These are phyloP conservation scores for Phoenix roebelenii DNA, from an alignment of 176 grass and related monocot species.

Conservation along the genomic window DNA sequence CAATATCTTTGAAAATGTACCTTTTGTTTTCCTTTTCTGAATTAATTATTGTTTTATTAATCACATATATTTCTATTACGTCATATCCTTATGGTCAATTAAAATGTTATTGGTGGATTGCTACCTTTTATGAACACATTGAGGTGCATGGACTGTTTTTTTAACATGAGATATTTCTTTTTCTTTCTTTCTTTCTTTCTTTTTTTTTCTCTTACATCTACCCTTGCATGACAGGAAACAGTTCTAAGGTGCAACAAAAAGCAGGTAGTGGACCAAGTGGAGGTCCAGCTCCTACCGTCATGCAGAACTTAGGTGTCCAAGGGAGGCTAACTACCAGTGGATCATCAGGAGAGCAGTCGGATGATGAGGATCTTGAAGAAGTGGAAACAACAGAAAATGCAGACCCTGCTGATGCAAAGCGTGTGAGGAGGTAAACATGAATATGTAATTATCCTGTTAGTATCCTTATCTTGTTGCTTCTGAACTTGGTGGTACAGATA, in stretches of 20 bases:
- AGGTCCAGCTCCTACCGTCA: conserved; percentile 22
- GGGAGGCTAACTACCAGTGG: conserved; percentile 39
- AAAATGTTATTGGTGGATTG: no score
- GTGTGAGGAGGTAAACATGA: conserved; percentile 47
- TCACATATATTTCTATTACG: no score
- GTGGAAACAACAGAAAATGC: conserved; percentile 38
- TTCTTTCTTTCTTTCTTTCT: conserved; percentile 5
- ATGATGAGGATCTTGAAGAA: conserved; percentile 60
- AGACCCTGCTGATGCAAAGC: conserved; percentile 35
- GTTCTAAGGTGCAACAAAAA: conserved; percentile 20
- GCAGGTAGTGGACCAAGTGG: conserved; percentile 10
- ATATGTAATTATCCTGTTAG: no score
- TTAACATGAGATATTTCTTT: neutral
- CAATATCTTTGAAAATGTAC: no score
- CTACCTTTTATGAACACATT: no score
- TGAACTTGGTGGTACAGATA: no score
- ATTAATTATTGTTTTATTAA: no score
- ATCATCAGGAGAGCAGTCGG: conserved; percentile 49
- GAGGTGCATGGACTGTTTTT: no score
- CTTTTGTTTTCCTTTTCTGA: no score
- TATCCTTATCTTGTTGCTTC: no score
- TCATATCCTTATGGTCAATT: no score
- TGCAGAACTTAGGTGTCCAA: conserved; percentile 28
- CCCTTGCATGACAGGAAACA: conserved; percentile 5
- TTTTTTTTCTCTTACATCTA: conserved; percentile 6